Percentiles rank a stretch among this genome's conserved stretches.
These are phyloP conservation scores for Cercospora berteroae DNA, from an alignment of 2,329 filamentous ascomycete genomes.

Conservation along the genomic window DNA sequence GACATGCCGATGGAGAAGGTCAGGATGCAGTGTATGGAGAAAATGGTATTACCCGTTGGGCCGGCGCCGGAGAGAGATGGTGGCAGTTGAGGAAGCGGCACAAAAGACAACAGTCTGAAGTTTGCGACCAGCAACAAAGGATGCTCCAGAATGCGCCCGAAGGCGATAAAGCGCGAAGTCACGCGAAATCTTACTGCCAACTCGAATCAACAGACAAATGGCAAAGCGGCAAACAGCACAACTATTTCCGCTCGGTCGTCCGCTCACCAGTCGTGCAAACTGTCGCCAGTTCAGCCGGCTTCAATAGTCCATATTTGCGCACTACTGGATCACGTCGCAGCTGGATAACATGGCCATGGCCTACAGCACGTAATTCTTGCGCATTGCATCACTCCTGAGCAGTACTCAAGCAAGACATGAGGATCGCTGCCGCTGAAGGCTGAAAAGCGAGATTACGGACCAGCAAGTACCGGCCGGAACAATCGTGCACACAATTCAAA, in stretches of 20 bases:
- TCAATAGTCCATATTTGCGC: background rate
- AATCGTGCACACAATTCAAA: background rate
- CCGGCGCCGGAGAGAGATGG: slow-evolving; percentile 27
- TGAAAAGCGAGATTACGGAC: background rate
- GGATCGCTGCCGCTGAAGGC: background rate
- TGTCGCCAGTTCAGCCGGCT: background rate
- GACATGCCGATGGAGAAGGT: slow-evolving; percentile 78
- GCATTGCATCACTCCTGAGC: background rate
- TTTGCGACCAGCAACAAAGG: background rate
- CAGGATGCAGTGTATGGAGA: slow-evolving; percentile 74
- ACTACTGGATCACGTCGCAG: background rate
- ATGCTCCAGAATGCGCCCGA: background rate
- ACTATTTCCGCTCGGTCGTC: background rate
- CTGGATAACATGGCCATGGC: background rate
- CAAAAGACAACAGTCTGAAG: background rate
- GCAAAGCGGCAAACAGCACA: background rate
- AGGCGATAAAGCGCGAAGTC: background rate
- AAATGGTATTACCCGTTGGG: slow-evolving; percentile 63
- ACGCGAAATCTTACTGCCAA: background rate
- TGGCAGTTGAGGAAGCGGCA: slow-evolving; percentile 1
- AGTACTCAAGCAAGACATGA: background rate
- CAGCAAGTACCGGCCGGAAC: background rate
- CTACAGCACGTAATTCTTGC: background rate
- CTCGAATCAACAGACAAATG: background rate
- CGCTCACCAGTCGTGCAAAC: background rate